Base-by-base conservation (phyloP, 2,329 filamentous ascomycete genomes). In the Colletotrichum sp. region DNA sequence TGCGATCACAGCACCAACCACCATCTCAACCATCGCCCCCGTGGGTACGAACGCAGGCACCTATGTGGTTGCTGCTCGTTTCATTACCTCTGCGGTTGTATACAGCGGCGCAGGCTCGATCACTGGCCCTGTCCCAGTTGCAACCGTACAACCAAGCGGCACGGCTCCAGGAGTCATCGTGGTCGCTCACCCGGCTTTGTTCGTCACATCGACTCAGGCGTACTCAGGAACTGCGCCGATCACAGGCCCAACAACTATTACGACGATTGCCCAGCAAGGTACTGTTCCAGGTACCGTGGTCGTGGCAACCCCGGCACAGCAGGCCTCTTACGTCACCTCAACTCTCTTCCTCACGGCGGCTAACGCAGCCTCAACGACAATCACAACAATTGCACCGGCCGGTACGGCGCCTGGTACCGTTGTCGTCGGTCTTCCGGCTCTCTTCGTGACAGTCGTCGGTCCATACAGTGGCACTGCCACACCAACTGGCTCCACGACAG, bases 81-180 rank as follows among this genome's bases (percentile, higher is more conserved):
- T 55, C 30, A 44, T 59, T 5, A 69, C 71, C 8, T 68, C 65
- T 22, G 39, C 22, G 1, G 55, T 72, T 0, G 66, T 73, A 7
- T 74, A 70, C 28, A 65, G 55, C 13, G 74, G 74, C 30, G 13
- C 66, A 2, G 59, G 27, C n/a, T 44, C 65, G 6, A 70, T 76
- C 39, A 74, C 60, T 5, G 71, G 71, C 8, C 74, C 74, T 9
- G n/a, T 52, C 3, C 32, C 71, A 6, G 22, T 76, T 8, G 69
- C 71, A 11, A 78, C 77, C 3, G 30, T 77, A 1, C 28, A 27
- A 2, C 74, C 74, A n/a, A 73, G 63, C 12, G 72, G 71, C 5
- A 74, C 75, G 22, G 36, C 15, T 4, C 77, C 75, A 0, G 77
- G 78, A 0, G 76, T 73, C 1, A 27, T 77, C 6, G 69, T 78